phyloP scores from a whole-genome alignment of 2,329 filamentous ascomycete genomes.

The Cladorrhinum sp. region DNA sequence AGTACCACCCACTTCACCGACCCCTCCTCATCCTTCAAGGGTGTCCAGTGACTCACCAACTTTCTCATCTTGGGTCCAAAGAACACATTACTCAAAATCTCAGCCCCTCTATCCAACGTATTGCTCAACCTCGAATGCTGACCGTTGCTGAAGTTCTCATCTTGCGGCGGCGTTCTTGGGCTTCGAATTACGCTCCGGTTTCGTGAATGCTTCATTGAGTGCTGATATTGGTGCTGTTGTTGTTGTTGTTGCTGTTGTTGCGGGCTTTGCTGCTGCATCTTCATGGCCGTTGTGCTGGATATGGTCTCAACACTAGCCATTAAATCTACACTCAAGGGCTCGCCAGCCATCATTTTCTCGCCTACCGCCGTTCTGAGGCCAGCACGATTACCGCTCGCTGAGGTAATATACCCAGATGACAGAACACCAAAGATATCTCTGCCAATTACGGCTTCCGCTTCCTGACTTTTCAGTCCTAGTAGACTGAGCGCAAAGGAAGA shows the following conservation, averaged over 20 bases:
- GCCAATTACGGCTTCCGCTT: slow-evolving; percentile 38
- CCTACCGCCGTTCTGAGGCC: slow-evolving; percentile 45
- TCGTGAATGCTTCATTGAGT: neutral
- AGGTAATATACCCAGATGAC: slow-evolving; percentile 39
- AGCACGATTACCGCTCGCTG: slow-evolving; percentile 40
- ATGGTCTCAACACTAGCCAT: slow-evolving; percentile 5
- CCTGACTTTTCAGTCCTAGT: slow-evolving; percentile 41
- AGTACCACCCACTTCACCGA: slow-evolving; percentile 35
- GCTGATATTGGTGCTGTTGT: neutral
- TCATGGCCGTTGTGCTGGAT: neutral
- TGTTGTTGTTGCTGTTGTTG: slow-evolving; percentile 1
- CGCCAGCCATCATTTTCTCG: slow-evolving; percentile 33
- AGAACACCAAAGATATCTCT: slow-evolving; percentile 57
- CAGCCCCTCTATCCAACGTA: slow-evolving; percentile 20
- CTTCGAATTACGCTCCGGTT: neutral
- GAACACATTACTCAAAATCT: slow-evolving; percentile 20
- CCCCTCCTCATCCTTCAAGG: slow-evolving; percentile 34
- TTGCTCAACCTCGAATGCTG: slow-evolving; percentile 20
- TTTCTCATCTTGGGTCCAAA: slow-evolving; percentile 17
- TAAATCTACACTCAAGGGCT: slow-evolving; percentile 17
- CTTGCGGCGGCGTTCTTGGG: neutral
- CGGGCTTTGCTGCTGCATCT: neutral
- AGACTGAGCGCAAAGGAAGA: slow-evolving; percentile 40
- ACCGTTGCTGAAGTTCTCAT: neutral
- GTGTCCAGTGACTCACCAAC: slow-evolving; percentile 36